Evolutionary conservation across 2,329 filamentous ascomycete genomes (phyloP).

Genomic region (Neocatenulostroma microsporum): DNA sequence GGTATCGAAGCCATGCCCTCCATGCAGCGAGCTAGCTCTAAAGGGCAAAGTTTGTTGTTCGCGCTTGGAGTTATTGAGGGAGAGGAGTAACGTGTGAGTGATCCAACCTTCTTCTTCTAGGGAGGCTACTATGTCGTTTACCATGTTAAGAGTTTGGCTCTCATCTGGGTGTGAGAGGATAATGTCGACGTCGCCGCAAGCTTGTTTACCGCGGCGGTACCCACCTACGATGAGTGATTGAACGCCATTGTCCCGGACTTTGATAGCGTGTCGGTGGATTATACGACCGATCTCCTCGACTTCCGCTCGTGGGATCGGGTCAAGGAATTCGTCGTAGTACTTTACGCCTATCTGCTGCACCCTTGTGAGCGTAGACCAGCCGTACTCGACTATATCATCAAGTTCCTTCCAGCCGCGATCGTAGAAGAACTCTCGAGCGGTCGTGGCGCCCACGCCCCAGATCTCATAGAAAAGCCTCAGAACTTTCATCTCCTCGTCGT

Average conservation of each 20-base stretch:
- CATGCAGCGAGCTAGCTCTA: constrained; percentile 28
- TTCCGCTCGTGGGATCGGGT: constrained; percentile 63
- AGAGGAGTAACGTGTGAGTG: constrained; percentile 71
- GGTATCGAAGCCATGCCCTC: constrained; percentile 76
- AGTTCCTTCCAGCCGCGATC: constrained; percentile 72
- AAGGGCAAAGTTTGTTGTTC: constrained; percentile 59
- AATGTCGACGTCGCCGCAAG: constrained; percentile 76
- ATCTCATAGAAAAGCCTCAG: constrained; percentile 71
- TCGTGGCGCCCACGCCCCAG: constrained; percentile 83
- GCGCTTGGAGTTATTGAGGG: constrained; percentile 61
- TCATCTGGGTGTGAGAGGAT: constrained; percentile 73
- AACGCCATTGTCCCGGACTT: constrained; percentile 47
- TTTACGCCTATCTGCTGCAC: constrained; percentile 93
- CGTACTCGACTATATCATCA: constrained; percentile 76
- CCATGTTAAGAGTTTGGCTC: constrained; percentile 56
- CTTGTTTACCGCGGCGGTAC: constrained; percentile 67
- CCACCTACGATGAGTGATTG: constrained; percentile 66
- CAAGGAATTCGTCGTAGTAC: constrained; percentile 77
- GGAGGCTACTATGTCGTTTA: constrained; percentile 60
- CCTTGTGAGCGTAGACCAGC: constrained; percentile 65
- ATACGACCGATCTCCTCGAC: constrained; percentile 59
- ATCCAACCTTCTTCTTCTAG: constrained; percentile 65
- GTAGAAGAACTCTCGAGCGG: constrained; percentile 72
- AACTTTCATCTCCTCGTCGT: constrained; percentile 56
- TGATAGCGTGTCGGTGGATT: constrained; percentile 60